Evolutionary conservation across 345 rosid genomes (phyloP).

Genomic region (Eucalyptus melliodora): DNA sequence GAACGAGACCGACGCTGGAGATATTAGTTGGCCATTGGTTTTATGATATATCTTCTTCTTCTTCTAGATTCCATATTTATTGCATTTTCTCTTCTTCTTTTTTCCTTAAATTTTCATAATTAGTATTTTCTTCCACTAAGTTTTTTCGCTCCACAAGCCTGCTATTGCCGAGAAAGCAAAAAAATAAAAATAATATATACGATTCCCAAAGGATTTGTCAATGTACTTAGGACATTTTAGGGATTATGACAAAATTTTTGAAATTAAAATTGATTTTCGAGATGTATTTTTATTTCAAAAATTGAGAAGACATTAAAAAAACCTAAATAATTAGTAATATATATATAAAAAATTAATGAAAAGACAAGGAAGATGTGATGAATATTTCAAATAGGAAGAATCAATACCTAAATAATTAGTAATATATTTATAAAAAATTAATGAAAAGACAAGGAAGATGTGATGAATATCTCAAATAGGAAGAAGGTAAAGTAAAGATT

Average conservation of each 20-base stretch:
- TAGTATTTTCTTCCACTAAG: neutral
- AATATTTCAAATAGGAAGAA: neutral
- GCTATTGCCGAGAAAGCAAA: neutral
- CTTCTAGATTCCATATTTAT: neutral
- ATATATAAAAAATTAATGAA: neutral
- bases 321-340: neutral
- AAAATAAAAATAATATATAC: neutral
- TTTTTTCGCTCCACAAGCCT: neutral
- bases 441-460: neutral
- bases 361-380: neutral
- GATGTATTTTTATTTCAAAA: no score
- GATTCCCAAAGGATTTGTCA: neutral
- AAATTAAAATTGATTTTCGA: no score
- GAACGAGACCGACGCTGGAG: neutral
- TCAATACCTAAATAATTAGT: neutral
- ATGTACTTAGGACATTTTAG: fast-evolving
- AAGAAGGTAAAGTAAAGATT: neutral
- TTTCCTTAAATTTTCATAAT: neutral
- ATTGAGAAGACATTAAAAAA: no score
- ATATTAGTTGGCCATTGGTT: neutral
- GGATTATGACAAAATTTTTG: neutral
- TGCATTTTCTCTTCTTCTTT: neutral
- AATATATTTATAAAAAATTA: neutral
- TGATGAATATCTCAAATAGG: neutral
- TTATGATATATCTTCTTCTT: neutral